Evolutionary conservation across 2,329 filamentous ascomycete genomes (phyloP), one percentile per base, ranked within the genome.

Genomic region (Pyrenochaeta sp.): DNA sequence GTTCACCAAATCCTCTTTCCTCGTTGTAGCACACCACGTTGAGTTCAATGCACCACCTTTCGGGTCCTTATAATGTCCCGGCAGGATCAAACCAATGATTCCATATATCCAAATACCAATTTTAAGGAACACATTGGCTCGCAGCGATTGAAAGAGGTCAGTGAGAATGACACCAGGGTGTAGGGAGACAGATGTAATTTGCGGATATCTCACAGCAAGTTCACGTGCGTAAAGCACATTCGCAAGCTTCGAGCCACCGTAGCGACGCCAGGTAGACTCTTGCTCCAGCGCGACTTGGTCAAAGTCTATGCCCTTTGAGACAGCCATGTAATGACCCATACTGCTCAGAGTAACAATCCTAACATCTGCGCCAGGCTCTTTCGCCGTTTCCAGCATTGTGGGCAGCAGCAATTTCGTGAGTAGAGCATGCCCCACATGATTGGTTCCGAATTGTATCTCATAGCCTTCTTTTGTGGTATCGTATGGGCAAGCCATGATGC

Each of bases 101-200:
- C 58, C 50, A 33, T 71, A 72, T 2, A 74, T n/a, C 64, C 61
- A 69, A 7, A 73, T 9, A 0, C 60, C 62, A 1, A 64, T 48
- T 36, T 60, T 65, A 32, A 74, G 7, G 6, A 77, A 51, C 4
- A 61, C 32, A 20, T 69, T 73, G 1, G 56, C 45, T 33, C 57
- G 51, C n/a, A 72, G 21, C 1, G 50, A 47, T 2, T 60, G 53
- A 32, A 69, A 78, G n/a, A 83, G 55, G 27, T 80, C 77, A 0
- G 81, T 82, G 14, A 74, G 52, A 15, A 83, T 79, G 18, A 80
- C 72, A 11, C 82, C 82, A 0, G 82, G 82, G 54, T 84, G 82
- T 4, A 83, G 57, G 0, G 77, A 71, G 0, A 79, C 75, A 6
- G 70, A 70, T 0, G 74, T 81, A 46, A 84, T 76, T 2, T 70